Evolutionary conservation across 257 asterid species (phyloP).

Genomic region (Solanum chilense): DNA sequence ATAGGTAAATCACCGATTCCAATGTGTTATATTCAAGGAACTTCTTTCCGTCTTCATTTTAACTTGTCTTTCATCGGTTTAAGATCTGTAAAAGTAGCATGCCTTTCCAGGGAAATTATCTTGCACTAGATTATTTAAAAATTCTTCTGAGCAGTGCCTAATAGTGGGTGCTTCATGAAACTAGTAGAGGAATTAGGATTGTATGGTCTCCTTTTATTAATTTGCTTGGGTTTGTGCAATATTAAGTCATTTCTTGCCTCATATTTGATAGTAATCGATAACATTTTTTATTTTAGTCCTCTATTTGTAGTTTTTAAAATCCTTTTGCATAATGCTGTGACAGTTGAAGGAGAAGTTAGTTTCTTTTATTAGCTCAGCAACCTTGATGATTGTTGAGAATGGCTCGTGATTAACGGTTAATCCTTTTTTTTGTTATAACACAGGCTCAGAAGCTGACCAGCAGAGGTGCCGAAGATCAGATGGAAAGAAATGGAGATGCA

Average conservation of each 20-base stretch:
- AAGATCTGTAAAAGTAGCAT: neutral
- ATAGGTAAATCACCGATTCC: constrained; percentile 17
- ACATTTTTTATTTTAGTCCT: neutral
- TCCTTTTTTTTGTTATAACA: neutral
- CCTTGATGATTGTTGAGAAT: neutral
- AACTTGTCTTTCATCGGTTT: neutral
- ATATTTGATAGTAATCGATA: neutral
- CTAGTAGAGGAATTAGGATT: neutral
- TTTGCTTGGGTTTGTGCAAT: neutral
- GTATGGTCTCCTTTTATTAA: neutral
- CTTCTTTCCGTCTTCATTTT: neutral
- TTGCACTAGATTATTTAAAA: neutral
- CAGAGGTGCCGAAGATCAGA: constrained; percentile 68
- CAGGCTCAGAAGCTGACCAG: constrained; percentile 9
- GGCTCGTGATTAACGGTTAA: neutral
- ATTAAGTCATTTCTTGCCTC: neutral
- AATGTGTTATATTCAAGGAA: neutral
- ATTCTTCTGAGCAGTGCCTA: neutral
- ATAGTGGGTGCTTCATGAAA: neutral
- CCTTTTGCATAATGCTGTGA: neutral
- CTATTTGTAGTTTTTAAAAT: neutral
- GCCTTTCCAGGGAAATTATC: neutral
- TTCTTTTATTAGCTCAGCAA: neutral
- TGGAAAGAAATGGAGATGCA: constrained; percentile 71
- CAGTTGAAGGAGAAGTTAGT: neutral